These are phyloP conservation scores for Ophiostoma angusticollis DNA, from an alignment of 2,329 filamentous ascomycete genomes.

Conservation along the genomic window DNA sequence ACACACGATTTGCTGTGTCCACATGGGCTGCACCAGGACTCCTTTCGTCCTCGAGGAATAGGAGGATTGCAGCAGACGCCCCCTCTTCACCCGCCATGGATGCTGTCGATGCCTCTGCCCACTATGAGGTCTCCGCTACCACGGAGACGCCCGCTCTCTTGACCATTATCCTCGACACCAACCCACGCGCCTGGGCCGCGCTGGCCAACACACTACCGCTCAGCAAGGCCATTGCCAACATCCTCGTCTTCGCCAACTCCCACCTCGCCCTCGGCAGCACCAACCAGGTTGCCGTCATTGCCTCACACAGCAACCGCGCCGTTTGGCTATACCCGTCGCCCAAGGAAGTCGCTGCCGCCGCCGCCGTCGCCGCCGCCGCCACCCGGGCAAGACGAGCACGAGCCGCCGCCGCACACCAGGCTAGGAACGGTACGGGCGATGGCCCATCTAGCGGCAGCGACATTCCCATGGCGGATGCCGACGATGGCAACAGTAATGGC, in stretches of 20 bases:
- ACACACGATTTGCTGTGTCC: too few relatives aligned
- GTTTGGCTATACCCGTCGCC: constrained; percentile 73
- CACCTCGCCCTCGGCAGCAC: constrained; percentile 88
- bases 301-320: constrained; percentile 75
- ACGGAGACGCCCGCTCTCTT: constrained; percentile 66
- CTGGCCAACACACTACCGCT: constrained; percentile 64
- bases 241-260: constrained; percentile 93
- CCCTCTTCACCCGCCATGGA: constrained; percentile 30
- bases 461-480: constrained; percentile 1
- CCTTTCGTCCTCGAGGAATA: too few relatives aligned
- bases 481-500: constrained; percentile 16
- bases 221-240: constrained; percentile 69
- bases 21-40: too few relatives aligned
- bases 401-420: background rate
- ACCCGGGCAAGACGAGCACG: constrained; percentile 1
- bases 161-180: constrained; percentile 87
- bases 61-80: too few relatives aligned
- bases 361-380: constrained; percentile 21
- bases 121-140: constrained; percentile 42
- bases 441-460: constrained; percentile 34
- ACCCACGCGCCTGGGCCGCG: constrained; percentile 79
- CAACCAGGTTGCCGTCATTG: constrained; percentile 85
- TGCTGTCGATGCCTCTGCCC: constrained; percentile 44
- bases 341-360: constrained; percentile 64
- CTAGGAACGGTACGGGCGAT: constrained; percentile 18